Evolutionary conservation across 208 protist species (phyloP).

Genomic region (Trypanosoma cruzi): DNA sequence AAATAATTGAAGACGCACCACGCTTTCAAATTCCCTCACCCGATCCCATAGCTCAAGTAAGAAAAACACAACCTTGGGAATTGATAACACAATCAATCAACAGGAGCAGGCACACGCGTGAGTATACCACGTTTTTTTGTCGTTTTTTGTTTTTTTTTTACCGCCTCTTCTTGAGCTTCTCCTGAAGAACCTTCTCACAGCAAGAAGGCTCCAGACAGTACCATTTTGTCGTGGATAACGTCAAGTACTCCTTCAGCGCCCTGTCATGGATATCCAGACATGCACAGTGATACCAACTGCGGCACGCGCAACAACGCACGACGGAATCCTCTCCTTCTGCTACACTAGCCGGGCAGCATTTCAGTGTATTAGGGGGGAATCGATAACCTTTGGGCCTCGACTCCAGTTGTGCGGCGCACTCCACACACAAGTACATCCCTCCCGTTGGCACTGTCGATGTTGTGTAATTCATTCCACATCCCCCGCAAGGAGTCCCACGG

Average conservation of each 20-base stretch:
- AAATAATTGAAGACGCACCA: too few relatives aligned
- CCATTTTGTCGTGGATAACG: conserved; percentile 82
- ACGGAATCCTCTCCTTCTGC: conserved; percentile 68
- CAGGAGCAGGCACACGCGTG: neutral
- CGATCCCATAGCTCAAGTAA: too few relatives aligned
- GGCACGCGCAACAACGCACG: conserved; percentile 65
- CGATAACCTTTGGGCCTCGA: conserved; percentile 13
- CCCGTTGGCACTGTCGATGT: conserved; percentile 43
- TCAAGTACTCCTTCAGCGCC: conserved; percentile 57
- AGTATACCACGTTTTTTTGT: neutral
- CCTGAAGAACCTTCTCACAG: conserved; percentile 54
- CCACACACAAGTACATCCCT: conserved; percentile 65
- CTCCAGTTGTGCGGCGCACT: conserved; percentile 40
- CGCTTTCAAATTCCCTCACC: too few relatives aligned
- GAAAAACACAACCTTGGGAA: too few relatives aligned
- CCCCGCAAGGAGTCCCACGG: conserved; percentile 38
- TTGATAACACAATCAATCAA: neutral
- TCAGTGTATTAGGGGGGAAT: conserved; percentile 77
- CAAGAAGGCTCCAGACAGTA: conserved; percentile 81
- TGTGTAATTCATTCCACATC: conserved; percentile 44
- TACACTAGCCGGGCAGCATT: conserved; percentile 80
- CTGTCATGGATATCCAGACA: conserved; percentile 66
- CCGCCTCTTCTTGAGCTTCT: conserved; percentile 38
- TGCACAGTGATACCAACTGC: conserved; percentile 73
- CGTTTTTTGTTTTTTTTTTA: neutral